Evolutionary conservation across 2,329 filamentous ascomycete species (phyloP).

Genomic region (Ophiostoma ulmi): DNA sequence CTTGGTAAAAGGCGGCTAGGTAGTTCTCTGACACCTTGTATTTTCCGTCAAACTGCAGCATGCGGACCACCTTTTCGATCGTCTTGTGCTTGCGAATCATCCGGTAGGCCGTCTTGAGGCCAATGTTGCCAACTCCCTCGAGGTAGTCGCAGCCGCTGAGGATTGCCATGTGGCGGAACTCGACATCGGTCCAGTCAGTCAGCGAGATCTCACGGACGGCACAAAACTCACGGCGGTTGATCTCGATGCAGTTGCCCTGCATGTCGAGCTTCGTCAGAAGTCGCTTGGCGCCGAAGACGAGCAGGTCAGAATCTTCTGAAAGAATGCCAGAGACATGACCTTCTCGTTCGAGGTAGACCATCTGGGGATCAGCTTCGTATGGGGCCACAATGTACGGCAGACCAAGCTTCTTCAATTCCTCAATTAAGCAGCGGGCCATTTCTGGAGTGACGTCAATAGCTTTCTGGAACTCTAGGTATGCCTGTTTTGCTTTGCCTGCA

Average conservation of each 20-base stretch:
- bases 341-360: slow-evolving; percentile 85
- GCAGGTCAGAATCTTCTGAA: slow-evolving; percentile 91
- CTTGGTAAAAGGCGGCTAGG: slow-evolving; percentile 72
- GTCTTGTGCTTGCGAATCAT: slow-evolving; percentile 86
- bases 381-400: slow-evolving; percentile 90
- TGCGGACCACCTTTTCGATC: slow-evolving; percentile 73
- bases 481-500: slow-evolving; percentile 74
- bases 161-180: slow-evolving; percentile 94
- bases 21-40: slow-evolving; percentile 76
- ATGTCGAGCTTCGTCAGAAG: slow-evolving; percentile 91
- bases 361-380: slow-evolving; percentile 95
- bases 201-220: slow-evolving; percentile 82
- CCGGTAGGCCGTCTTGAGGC: slow-evolving; percentile 88
- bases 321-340: slow-evolving; percentile 82
- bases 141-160: slow-evolving; percentile 95
- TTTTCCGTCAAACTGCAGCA: slow-evolving; percentile 85
- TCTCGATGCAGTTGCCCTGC: slow-evolving; percentile 87
- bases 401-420: slow-evolving; percentile 75
- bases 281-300: slow-evolving; percentile 89
- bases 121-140: slow-evolving; percentile 76
- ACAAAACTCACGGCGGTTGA: slow-evolving; percentile 83
- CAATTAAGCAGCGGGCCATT: slow-evolving; percentile 89
- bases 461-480: slow-evolving; percentile 84
- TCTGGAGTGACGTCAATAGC: slow-evolving; percentile 91
- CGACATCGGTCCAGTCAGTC: slow-evolving; percentile 83